These are phyloP conservation scores for Ophiostoma perfectum DNA, from an alignment of 2,329 filamentous ascomycete genomes.

Conservation along the genomic window DNA sequence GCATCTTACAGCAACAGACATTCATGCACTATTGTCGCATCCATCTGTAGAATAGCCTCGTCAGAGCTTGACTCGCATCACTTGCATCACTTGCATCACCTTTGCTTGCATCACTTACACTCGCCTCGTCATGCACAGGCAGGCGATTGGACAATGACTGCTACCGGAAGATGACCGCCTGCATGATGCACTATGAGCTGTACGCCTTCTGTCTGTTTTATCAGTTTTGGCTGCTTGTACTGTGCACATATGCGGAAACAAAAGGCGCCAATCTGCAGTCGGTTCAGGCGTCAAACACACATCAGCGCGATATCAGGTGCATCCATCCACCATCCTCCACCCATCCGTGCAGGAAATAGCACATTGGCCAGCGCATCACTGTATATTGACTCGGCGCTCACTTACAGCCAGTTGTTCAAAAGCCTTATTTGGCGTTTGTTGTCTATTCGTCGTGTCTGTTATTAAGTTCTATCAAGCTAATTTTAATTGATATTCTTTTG, in stretches of 20 bases:
- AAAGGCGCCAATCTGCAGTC: neutral
- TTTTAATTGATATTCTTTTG: neutral
- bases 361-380: constrained; percentile 12
- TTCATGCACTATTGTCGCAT: neutral
- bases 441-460: neutral
- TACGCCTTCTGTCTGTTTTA: no score
- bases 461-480: neutral
- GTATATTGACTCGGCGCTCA: neutral
- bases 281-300: neutral
- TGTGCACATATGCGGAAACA: neutral
- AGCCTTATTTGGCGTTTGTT: neutral
- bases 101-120: neutral
- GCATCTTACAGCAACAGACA: neutral
- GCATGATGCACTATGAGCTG: constrained; percentile 13
- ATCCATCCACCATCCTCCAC: neutral
- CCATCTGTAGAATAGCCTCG: neutral
- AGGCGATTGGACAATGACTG: neutral
- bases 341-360: neutral
- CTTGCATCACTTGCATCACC: neutral
- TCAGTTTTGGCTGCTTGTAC: no score
- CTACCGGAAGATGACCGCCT: neutral
- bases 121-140: neutral
- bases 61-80: neutral
- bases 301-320: neutral
- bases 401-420: neutral